Evolutionary conservation across 257 asterid species (phyloP).

Genomic region (Haberlea rhodopensis): DNA sequence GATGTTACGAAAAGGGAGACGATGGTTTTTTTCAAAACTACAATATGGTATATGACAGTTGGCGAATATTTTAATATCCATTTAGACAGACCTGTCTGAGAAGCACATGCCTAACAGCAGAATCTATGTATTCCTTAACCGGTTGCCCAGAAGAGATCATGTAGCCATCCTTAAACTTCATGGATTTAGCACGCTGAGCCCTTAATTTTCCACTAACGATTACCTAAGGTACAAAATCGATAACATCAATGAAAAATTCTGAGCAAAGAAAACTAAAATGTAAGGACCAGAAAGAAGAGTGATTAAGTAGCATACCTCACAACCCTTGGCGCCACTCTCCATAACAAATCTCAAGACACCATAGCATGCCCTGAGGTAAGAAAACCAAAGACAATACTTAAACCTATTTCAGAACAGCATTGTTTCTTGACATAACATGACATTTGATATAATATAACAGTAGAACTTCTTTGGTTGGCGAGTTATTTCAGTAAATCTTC

Average conservation of each 20-base stretch:
- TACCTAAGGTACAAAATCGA: constrained; percentile 14
- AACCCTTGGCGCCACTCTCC: constrained; percentile 69
- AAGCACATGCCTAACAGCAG: constrained; percentile 39
- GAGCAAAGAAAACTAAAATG: background rate
- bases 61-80: background rate
- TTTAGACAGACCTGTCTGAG: constrained; percentile 32
- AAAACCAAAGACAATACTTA: constrained; percentile 3
- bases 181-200: constrained; percentile 36
- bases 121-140: constrained; percentile 37
- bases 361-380: constrained; percentile 48
- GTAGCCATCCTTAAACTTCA: constrained; percentile 43
- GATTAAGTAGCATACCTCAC: constrained; percentile 38
- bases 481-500: no score
- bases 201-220: constrained; percentile 37
- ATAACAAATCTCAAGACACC: constrained; percentile 58
- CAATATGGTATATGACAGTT: background rate
- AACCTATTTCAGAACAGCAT: background rate
- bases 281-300: background rate
- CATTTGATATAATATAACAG: background rate
- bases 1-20: no score
- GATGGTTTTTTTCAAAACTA: no score
- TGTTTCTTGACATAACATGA: background rate
- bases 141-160: constrained; percentile 44
- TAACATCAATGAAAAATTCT: background rate
- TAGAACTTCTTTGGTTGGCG: no score